Evolutionary conservation across 495 filamentous ascomycete genomes (phyloP).

Genomic region (Darksidea phi): DNA sequence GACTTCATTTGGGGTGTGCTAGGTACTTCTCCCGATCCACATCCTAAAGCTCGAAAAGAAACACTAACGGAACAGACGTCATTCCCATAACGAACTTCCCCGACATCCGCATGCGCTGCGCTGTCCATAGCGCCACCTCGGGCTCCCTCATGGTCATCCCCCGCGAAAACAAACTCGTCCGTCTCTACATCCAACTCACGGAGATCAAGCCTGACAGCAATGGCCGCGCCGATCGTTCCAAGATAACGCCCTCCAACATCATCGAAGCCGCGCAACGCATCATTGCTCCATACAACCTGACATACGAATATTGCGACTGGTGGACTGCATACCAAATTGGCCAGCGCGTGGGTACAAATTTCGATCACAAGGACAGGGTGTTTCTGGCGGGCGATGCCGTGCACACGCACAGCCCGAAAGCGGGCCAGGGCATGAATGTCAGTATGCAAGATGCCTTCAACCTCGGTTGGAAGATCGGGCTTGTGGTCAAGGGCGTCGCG

Average conservation of each 20-base stretch:
- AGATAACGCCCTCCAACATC: slow-evolving; percentile 60
- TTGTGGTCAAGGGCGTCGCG: slow-evolving; percentile 64
- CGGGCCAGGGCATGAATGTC: slow-evolving; percentile 84
- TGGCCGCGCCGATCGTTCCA: slow-evolving; percentile 34
- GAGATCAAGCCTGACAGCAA: slow-evolving; percentile 37
- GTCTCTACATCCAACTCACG: slow-evolving; percentile 69
- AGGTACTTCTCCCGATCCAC: slow-evolving; percentile 3
- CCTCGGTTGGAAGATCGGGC: slow-evolving; percentile 79
- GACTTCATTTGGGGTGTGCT: slow-evolving; percentile 59
- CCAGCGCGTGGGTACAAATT: slow-evolving; percentile 67
- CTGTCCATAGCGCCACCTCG: slow-evolving; percentile 62
- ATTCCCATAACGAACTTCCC: slow-evolving; percentile 53
- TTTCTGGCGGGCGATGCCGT: slow-evolving; percentile 81
- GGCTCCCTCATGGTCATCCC: slow-evolving; percentile 70
- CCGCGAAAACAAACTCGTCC: slow-evolving; percentile 63
- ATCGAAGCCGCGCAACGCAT: slow-evolving; percentile 59
- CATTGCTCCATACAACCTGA: slow-evolving; percentile 60
- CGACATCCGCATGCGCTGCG: slow-evolving; percentile 66
- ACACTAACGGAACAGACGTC: slow-evolving; percentile 54
- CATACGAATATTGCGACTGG: slow-evolving; percentile 58
- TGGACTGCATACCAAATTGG: slow-evolving; percentile 53
- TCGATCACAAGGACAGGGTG: slow-evolving; percentile 65
- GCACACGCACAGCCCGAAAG: slow-evolving; percentile 81
- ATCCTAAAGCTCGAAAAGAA: background rate
- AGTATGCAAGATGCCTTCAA: slow-evolving; percentile 80